These are phyloP conservation scores for Entelexis paramagnoliae DNA, from an alignment of 1,139 yeast species.

Conservation along the genomic window DNA sequence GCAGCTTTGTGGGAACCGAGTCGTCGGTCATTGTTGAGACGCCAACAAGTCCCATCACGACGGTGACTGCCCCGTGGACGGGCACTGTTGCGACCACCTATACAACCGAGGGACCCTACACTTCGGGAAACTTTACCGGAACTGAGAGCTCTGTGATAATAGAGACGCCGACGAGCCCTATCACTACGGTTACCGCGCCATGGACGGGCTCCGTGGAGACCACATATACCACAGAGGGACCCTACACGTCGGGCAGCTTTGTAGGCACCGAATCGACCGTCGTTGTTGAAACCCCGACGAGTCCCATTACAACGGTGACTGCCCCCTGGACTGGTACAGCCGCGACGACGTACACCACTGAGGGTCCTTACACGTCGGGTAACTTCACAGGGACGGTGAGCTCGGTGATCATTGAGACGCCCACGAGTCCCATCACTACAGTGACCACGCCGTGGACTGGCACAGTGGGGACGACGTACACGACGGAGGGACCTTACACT, in stretches of 20 bases:
- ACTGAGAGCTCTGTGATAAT: conserved; percentile 1
- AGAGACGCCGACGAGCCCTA: conserved; percentile 13
- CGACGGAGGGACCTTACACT: neutral
- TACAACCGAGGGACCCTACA: conserved; percentile 2
- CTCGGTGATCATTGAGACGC: neutral
- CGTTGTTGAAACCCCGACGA: neutral
- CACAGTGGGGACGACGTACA: neutral
- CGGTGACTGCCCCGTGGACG: conserved; percentile 4
- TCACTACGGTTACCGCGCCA: conserved; percentile 4
- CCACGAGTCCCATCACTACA: neutral
- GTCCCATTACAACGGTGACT: neutral
- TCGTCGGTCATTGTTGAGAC: neutral
- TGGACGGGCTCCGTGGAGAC: neutral
- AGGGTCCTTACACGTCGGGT: neutral
- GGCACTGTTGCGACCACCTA: neutral
- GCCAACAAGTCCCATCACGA: neutral
- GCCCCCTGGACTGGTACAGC: too few species aligned
- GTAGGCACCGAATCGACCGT: neutral
- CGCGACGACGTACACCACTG: too few species aligned
- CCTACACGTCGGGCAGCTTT: neutral
- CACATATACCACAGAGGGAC: conserved; percentile 1
- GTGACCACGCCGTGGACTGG: neutral
- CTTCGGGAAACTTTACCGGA: neutral
- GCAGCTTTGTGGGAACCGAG: neutral
- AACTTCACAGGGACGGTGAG: neutral